Conservation (phyloP, 1,139 yeast genomes). For the Pichia sp. region DNA sequence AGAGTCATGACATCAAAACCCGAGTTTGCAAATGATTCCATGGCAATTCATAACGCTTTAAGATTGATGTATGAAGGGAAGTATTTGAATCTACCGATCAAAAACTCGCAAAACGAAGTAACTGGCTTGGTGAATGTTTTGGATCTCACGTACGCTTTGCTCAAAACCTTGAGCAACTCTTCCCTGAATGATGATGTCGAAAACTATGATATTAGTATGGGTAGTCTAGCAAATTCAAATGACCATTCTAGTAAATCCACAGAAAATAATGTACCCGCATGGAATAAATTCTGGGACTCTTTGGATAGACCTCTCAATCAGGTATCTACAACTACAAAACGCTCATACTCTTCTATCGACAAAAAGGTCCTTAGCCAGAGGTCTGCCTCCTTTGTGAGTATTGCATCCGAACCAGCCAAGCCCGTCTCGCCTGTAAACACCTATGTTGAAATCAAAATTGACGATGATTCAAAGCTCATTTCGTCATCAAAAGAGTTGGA, state of each 20-base stretch:
- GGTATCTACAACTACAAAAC: slow-evolving; percentile 1
- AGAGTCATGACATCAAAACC: slow-evolving; percentile 41
- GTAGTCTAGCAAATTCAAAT: slow-evolving; percentile 1
- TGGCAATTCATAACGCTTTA: slow-evolving; percentile 38
- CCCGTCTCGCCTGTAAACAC: background rate
- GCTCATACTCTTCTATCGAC: slow-evolving; percentile 4
- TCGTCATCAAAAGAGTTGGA: background rate
- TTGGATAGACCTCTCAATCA: slow-evolving; percentile 32
- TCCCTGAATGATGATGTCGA: slow-evolving; percentile 5
- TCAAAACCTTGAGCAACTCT: slow-evolving; percentile 30
- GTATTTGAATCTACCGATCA: slow-evolving; percentile 38
- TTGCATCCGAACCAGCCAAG: background rate
- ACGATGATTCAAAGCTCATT: background rate
- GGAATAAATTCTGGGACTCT: slow-evolving; percentile 39
- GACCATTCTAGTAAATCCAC: slow-evolving; percentile 4
- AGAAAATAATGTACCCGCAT: slow-evolving; percentile 32
- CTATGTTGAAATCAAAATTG: slow-evolving; percentile 8
- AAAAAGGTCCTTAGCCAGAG: background rate
- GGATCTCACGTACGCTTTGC: slow-evolving; percentile 37
- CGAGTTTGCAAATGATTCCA: slow-evolving; percentile 36
- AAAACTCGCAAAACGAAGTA: slow-evolving; percentile 29
- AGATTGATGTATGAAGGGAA: slow-evolving; percentile 42
- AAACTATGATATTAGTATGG: slow-evolving; percentile 2
- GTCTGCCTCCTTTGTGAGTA: slow-evolving; percentile 11
- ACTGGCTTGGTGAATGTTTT: slow-evolving; percentile 39